A percentile compares a stretch with the other conserved stretches of the same genome.
Conservation (phyloP, 345 rosid genomes). For the Melaleuca quinquenervia region DNA sequence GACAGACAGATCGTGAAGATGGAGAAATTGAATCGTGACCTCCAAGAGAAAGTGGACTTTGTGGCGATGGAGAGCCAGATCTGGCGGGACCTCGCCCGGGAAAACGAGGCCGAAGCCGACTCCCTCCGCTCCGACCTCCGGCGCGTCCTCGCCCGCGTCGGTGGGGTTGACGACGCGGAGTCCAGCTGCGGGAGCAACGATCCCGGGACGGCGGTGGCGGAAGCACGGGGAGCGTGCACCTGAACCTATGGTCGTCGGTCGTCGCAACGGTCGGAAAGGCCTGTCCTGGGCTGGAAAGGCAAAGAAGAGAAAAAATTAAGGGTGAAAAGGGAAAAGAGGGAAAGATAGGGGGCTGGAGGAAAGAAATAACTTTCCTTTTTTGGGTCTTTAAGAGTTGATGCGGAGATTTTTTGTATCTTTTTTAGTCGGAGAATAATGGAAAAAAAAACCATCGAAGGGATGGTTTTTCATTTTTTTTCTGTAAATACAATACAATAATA, state of each 20-base stretch:
- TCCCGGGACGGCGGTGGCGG: not conserved
- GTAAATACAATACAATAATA: no score
- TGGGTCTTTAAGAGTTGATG: not conserved
- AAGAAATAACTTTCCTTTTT: not conserved
- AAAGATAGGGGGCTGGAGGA: not conserved
- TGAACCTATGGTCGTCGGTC: no score
- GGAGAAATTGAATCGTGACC: slow-evolving; percentile 39
- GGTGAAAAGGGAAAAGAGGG: not conserved
- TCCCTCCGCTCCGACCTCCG: slow-evolving; percentile 44
- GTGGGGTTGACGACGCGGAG: slow-evolving; percentile 29
- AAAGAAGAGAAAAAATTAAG: not conserved
- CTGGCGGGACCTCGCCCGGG: slow-evolving; percentile 60
- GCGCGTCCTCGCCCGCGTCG: slow-evolving; percentile 39
- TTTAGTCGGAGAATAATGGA: not conserved
- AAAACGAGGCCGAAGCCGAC: slow-evolving; percentile 61
- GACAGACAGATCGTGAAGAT: slow-evolving; percentile 43
- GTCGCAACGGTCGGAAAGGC: slow-evolving; percentile 21
- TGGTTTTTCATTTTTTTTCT: no score
- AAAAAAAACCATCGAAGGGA: no score
- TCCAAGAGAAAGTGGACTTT: slow-evolving; percentile 43
- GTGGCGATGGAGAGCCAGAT: slow-evolving; percentile 45
- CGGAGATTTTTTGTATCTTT: not conserved
- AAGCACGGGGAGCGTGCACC: slow-evolving; percentile 46
- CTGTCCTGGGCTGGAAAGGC: not conserved
- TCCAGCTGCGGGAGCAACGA: slow-evolving; percentile 68